Conservation (phyloP, 2,329 filamentous ascomycete species). For the Cercospora citrullina region DNA sequence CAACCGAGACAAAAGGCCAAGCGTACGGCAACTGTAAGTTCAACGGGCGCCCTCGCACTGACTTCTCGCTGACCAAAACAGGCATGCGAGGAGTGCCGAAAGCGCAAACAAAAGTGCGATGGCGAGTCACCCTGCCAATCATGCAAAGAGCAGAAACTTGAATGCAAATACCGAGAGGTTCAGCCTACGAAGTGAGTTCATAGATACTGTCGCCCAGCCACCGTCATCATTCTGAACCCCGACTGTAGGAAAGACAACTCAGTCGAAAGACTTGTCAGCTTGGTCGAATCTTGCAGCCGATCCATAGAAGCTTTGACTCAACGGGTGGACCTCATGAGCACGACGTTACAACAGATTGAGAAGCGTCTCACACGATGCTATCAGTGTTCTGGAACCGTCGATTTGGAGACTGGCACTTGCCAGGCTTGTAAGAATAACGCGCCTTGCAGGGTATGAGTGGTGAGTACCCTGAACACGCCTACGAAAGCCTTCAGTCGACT, state of each 20-base stretch:
- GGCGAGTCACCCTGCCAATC: slow-evolving; percentile 28
- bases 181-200: slow-evolving; percentile 28
- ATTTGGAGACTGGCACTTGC: slow-evolving; percentile 24
- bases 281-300: slow-evolving; percentile 25
- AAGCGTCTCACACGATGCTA: slow-evolving; percentile 25
- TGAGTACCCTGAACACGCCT: not conserved
- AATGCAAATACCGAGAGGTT: slow-evolving; percentile 30
- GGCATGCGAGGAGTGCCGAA: slow-evolving; percentile 32
- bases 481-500: not conserved
- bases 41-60: not conserved
- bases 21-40: slow-evolving; percentile 29
- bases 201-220: not conserved
- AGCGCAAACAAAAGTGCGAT: slow-evolving; percentile 31
- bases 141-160: slow-evolving; percentile 30
- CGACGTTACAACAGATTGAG: slow-evolving; percentile 22
- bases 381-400: slow-evolving; percentile 24
- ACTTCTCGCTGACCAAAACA: slow-evolving; percentile 1
- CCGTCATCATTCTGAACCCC: slow-evolving; percentile 1
- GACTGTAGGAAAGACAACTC: slow-evolving; percentile 29
- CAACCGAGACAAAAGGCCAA: slow-evolving; percentile 31
- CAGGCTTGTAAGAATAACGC: slow-evolving; percentile 17
- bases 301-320: slow-evolving; percentile 27
- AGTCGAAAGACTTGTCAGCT: slow-evolving; percentile 24
- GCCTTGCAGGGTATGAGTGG: slow-evolving; percentile 18
- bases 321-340: slow-evolving; percentile 27